These are phyloP conservation scores for Buxus sempervirens DNA, from an alignment of 164 flowering plant genomes.

Conservation along the genomic window DNA sequence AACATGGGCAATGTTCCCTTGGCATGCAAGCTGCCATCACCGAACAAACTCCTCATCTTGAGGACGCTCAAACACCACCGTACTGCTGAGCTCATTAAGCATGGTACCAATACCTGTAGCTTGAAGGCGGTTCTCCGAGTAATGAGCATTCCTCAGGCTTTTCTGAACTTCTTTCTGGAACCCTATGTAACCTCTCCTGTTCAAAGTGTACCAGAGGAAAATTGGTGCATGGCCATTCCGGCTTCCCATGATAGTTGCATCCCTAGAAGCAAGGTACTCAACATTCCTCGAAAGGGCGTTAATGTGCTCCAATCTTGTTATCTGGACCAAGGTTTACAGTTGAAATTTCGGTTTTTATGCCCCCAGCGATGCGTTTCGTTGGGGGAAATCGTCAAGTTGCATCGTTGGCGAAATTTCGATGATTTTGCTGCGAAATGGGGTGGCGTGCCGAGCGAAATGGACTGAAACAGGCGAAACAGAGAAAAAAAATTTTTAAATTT, in stretches of 20 bases:
- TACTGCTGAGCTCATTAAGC: slow-evolving; percentile 96
- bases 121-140: slow-evolving; percentile 64
- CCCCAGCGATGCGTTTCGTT: no score
- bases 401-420: no score
- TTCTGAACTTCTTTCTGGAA: slow-evolving; percentile 95
- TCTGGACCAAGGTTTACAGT: no score
- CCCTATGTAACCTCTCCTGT: slow-evolving; percentile 84
- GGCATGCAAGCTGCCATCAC: slow-evolving; percentile 93
- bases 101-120: slow-evolving; percentile 81
- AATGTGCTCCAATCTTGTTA: slow-evolving; percentile 83
- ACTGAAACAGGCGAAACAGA: no score
- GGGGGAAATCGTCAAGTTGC: no score
- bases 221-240: slow-evolving; percentile 96
- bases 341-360: no score
- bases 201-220: slow-evolving; percentile 93
- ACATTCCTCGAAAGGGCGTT: slow-evolving; percentile 85
- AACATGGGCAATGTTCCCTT: slow-evolving; percentile 88
- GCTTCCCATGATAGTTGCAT: slow-evolving; percentile 98
- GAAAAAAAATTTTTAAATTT: no score
- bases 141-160: slow-evolving; percentile 88
- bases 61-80: slow-evolving; percentile 92
- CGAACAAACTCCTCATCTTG: slow-evolving; percentile 79
- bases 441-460: no score
- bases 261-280: slow-evolving; percentile 93
- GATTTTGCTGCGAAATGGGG: no score